These are phyloP conservation scores for Pichia gijzeniarum DNA, from an alignment of 805 yeast genomes.

Conservation along the genomic window DNA sequence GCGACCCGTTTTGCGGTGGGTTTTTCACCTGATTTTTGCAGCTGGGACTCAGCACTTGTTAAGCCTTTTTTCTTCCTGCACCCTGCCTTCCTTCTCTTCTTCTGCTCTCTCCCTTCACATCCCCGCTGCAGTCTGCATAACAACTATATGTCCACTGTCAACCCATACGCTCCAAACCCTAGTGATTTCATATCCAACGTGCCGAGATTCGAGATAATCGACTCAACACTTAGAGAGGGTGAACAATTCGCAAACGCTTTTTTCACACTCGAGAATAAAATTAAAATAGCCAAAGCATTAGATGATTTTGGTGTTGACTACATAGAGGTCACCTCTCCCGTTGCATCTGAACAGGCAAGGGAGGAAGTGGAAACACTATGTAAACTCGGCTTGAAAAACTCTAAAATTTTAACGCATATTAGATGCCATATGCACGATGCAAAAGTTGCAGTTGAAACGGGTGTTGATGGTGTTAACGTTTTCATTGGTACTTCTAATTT, in stretches of 20 bases:
- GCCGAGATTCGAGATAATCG: conserved; percentile 45
- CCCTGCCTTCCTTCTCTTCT: too few relatives aligned
- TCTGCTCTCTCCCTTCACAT: too few relatives aligned
- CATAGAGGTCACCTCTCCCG: conserved; percentile 55
- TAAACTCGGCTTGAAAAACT: conserved; percentile 47
- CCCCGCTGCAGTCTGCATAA: too few relatives aligned
- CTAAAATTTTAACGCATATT: conserved; percentile 53
- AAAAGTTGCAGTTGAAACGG: conserved; percentile 53
- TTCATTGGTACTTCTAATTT: conserved; percentile 56
- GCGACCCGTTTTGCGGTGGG: too few relatives aligned
- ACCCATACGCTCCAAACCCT: conserved; percentile 57
- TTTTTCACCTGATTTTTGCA: too few relatives aligned
- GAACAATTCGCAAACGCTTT: conserved; percentile 61
- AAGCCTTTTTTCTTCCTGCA: too few relatives aligned
- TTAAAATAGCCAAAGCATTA: conserved; percentile 53
- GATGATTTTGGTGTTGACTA: conserved; percentile 58
- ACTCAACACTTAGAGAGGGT: conserved; percentile 56
- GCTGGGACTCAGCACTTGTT: too few relatives aligned
- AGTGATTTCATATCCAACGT: conserved; percentile 52
- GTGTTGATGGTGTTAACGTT: conserved; percentile 58
- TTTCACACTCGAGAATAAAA: conserved; percentile 48
- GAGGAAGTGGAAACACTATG: conserved; percentile 54
- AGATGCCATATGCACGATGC: conserved; percentile 61
- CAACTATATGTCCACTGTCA: conserved; percentile 24
- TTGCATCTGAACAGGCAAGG: conserved; percentile 52